Evolutionary conservation across 23 red algal species (phyloP).

Genomic region (Pyropia yezoensis): DNA sequence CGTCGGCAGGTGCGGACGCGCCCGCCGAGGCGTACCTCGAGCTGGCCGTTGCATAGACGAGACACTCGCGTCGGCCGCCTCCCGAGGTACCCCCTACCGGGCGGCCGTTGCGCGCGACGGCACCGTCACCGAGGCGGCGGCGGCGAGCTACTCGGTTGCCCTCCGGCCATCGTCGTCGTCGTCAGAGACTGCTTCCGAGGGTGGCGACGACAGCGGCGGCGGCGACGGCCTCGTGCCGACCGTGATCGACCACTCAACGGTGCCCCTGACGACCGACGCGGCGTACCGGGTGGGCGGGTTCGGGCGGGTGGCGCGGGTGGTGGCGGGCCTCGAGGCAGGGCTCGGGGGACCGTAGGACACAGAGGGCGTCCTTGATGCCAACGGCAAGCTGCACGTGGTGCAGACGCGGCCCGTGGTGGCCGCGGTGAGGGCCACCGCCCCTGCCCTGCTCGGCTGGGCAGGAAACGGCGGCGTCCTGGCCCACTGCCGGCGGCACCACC

Average conservation of each 20-base stretch:
- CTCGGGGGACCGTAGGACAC: constrained; percentile 48
- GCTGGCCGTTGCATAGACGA: constrained; percentile 66
- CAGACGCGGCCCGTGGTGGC: constrained; percentile 25
- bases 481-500: no score
- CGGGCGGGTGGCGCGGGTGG: constrained; percentile 13
- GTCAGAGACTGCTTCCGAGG: constrained; percentile 5
- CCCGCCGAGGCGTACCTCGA: constrained; percentile 41
- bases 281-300: constrained; percentile 4
- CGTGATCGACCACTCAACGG: constrained; percentile 56
- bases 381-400: constrained; percentile 22
- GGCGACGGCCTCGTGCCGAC: constrained; percentile 11
- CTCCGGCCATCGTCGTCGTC: neutral
- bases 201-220: neutral
- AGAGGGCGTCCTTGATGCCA: constrained; percentile 22
- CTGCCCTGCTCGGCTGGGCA: no score
- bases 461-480: no score
- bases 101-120: constrained; percentile 17
- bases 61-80: constrained; percentile 44
- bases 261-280: constrained; percentile 36
- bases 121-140: constrained; percentile 1
- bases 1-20: neutral
- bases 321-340: constrained; percentile 13
- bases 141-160: constrained; percentile 4
- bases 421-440: no score
- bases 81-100: constrained; percentile 43